phyloP scores from a whole-genome alignment of 768 basidiomycete genomes.

The Suillus occidentalis region DNA sequence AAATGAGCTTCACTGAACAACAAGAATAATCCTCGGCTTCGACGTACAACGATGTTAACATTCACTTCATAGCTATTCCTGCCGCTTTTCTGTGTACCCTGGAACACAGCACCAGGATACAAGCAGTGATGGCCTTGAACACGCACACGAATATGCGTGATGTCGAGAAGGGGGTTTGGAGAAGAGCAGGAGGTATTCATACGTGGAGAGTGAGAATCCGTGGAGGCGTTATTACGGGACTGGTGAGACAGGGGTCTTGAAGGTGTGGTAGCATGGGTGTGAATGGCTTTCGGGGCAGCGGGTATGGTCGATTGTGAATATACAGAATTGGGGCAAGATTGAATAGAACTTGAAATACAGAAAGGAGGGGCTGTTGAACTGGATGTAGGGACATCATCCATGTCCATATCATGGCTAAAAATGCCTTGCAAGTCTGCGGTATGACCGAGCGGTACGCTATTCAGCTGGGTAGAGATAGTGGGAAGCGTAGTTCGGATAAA shows the following conservation, averaged over 20 bases:
- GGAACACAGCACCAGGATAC: slow-evolving; percentile 86
- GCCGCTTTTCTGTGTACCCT: slow-evolving; percentile 92
- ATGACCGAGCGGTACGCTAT: slow-evolving; percentile 17
- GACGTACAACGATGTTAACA: slow-evolving; percentile 86
- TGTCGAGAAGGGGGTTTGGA: slow-evolving; percentile 65
- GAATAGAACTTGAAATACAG: neutral
- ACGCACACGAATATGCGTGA: slow-evolving; percentile 74
- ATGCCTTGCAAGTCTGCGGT: slow-evolving; percentile 21
- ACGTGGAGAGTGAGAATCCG: slow-evolving; percentile 6
- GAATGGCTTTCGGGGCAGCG: slow-evolving; percentile 15
- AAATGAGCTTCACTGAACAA: slow-evolving; percentile 4
- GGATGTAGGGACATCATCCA: slow-evolving; percentile 22
- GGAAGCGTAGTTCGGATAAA: slow-evolving; percentile 21
- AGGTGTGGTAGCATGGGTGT: slow-evolving; percentile 12
- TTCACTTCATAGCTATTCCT: slow-evolving; percentile 93
- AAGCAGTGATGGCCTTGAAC: slow-evolving; percentile 74
- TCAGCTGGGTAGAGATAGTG: slow-evolving; percentile 10
- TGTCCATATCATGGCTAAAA: slow-evolving; percentile 38
- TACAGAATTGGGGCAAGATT: slow-evolving; percentile 1
- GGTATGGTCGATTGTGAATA: neutral
- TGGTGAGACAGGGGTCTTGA: slow-evolving; percentile 5
- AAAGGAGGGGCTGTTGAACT: neutral
- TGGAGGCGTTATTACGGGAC: neutral
- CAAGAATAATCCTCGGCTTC: slow-evolving; percentile 6
- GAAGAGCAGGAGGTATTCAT: slow-evolving; percentile 24